Evolutionary conservation across 305 asterid genomes (phyloP).

Genomic region (Withania somnifera): DNA sequence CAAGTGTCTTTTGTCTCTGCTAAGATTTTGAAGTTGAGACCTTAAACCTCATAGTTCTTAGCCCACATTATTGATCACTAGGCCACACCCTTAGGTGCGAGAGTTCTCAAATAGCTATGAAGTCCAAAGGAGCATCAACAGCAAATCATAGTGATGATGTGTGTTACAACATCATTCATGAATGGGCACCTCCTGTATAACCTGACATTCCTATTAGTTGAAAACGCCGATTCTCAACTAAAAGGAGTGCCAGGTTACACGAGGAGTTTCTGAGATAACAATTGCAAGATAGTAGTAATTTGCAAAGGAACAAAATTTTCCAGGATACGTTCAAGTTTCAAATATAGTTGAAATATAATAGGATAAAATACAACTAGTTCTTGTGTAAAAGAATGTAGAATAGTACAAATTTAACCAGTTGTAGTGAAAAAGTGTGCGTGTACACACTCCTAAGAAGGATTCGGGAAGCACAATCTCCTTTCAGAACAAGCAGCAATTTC

Average conservation of each 20-base stretch:
- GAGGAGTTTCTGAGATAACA: slow-evolving; percentile 37
- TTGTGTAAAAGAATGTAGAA: not conserved
- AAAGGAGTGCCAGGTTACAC: too few species aligned
- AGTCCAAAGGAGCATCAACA: not conserved
- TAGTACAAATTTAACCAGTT: too few species aligned
- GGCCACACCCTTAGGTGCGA: too few species aligned
- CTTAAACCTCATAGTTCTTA: too few species aligned
- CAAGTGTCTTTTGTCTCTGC: too few species aligned
- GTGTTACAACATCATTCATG: not conserved
- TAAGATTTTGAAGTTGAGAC: too few species aligned
- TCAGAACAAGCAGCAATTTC: too few species aligned
- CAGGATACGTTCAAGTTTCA: not conserved
- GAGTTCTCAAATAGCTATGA: not conserved
- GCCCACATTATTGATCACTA: too few species aligned
- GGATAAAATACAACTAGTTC: not conserved
- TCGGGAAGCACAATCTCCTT: too few species aligned
- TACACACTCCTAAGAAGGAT: too few species aligned
- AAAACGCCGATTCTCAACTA: not conserved
- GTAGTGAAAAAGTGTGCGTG: too few species aligned
- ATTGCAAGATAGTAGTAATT: not conserved
- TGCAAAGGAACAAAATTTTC: not conserved
- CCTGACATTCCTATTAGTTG: slow-evolving; percentile 78
- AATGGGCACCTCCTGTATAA: slow-evolving; percentile 54
- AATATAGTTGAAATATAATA: not conserved
- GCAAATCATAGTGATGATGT: not conserved